Evolutionary conservation across 2,329 filamentous ascomycete genomes (phyloP), one percentile per base, ranked within the genome.

Genomic region (Fusarium metavorans): DNA sequence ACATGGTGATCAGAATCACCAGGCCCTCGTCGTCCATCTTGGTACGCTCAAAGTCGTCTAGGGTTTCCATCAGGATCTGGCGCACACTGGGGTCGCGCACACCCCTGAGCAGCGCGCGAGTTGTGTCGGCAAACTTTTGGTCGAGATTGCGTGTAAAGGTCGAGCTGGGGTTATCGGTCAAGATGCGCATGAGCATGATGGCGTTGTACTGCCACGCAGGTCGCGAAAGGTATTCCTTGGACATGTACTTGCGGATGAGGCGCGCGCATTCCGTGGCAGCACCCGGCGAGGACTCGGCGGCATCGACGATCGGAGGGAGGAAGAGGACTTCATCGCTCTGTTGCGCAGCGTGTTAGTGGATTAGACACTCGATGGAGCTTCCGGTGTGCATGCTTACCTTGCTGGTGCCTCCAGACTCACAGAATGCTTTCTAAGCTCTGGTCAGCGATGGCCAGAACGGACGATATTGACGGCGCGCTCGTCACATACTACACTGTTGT

Each of bases 141-240:
- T 98, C 95, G 48, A 98, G 83, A 81, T 97, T 95, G 76, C 93
- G 90, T n/a, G 96, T 98, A 80, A 99, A 99, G 2, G 92, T 95
- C 63, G 89, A 88, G 34, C 96, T 96, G 0, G 97, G 97, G 81
- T 99, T 98, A 82, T 98, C 95, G 77, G 92, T 89, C 75, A 99
- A 87, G 79, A 99, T 99, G 71, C 96, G 93, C 76, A 97, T 88
- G 66, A 99, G 89, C 97, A 98, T 98, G 79, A 98, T 92, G 73
- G 95, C 93, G 85, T 98, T 98, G 88, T 98, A 98, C 83, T 98
- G 96, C 76, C 92, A 91, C 78, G 93, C 91, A 11, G 94, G 87
- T 54, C 86, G 86, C 30, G 83, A 81, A 77, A 84, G 91, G 83
- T 94, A 91, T 54, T 95, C 93, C 75, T 92, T 92, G 77, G 91